Percentiles rank a stretch among this genome's conserved stretches.
phyloP scores from a whole-genome alignment of 2,329 filamentous ascomycete genomes.

The Clonostachys solani region DNA sequence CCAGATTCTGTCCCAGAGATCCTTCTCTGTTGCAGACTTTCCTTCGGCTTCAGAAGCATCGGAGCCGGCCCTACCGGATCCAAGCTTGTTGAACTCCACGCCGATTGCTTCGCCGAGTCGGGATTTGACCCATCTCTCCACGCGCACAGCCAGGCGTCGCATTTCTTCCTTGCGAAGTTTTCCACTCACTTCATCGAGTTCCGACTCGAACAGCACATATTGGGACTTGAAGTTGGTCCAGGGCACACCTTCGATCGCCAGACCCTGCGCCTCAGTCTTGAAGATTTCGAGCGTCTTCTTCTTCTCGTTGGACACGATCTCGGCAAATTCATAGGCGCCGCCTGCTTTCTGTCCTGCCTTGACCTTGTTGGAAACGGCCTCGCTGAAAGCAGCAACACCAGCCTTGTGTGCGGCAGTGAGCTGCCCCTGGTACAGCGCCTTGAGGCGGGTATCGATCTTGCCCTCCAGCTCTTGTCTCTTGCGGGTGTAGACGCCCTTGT shows the following conservation, averaged over 20 bases:
- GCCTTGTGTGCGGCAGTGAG: conserved; percentile 84
- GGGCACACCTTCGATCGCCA: conserved; percentile 71
- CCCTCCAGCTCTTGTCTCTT: conserved; percentile 81
- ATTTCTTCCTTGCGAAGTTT: conserved; percentile 92
- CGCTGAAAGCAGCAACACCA: conserved; percentile 78
- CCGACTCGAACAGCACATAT: conserved; percentile 76
- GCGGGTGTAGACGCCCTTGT: conserved; percentile 88
- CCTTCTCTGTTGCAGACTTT: conserved; percentile 70
- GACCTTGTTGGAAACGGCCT: conserved; percentile 80
- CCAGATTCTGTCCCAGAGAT: conserved; percentile 97
- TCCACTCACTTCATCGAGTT: conserved; percentile 82
- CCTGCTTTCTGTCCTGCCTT: conserved; percentile 93
- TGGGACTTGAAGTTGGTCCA: conserved; percentile 90
- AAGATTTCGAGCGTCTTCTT: conserved; percentile 71
- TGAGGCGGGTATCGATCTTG: conserved; percentile 86
- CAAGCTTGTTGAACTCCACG: conserved; percentile 93
- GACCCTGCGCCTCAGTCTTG: conserved; percentile 67
- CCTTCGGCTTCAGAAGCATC: conserved; percentile 77
- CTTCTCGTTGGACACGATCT: conserved; percentile 85
- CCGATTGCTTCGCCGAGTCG: conserved; percentile 84
- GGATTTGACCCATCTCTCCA: conserved; percentile 91
- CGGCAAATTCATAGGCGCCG: conserved; percentile 87
- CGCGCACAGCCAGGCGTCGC: conserved; percentile 82
- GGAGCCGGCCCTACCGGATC: conserved; percentile 77
- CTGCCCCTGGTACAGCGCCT: conserved; percentile 84